Evolutionary conservation across 2,329 filamentous ascomycete species (phyloP).

Genomic region (Ophiobolus disseminans): DNA sequence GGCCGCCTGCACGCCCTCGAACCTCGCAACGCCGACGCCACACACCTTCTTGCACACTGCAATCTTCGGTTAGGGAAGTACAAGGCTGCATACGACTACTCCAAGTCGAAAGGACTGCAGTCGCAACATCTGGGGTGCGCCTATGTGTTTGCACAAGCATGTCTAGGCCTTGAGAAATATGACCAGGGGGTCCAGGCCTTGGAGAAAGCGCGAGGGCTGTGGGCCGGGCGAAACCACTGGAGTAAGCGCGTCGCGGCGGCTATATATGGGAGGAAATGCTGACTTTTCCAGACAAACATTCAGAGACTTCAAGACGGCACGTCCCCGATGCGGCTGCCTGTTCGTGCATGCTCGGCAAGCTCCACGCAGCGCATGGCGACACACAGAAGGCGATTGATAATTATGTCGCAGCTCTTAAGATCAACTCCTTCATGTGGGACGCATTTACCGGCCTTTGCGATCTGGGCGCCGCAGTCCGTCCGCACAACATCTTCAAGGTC

Average conservation of each 20-base stretch:
- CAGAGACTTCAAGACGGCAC: conserved; percentile 74
- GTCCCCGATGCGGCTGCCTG: conserved; percentile 84
- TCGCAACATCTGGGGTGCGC: conserved; percentile 84
- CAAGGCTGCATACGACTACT: conserved; percentile 84
- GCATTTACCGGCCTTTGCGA: conserved; percentile 90
- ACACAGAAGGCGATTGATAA: conserved; percentile 82
- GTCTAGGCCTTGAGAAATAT: conserved; percentile 77
- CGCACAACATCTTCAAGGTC: conserved; percentile 85
- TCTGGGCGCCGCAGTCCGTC: conserved; percentile 76
- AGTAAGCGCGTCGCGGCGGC: conserved; percentile 62
- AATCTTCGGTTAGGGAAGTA: conserved; percentile 82
- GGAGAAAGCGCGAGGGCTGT: conserved; percentile 80
- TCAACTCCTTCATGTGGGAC: conserved; percentile 98
- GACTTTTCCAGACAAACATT: conserved; percentile 67
- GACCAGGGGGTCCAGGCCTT: conserved; percentile 83
- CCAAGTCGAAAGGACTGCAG: conserved; percentile 72
- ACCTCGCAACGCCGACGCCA: conserved; percentile 77
- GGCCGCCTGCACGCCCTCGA: conserved; percentile 87
- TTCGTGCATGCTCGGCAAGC: conserved; percentile 83
- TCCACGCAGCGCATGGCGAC: conserved; percentile 81
- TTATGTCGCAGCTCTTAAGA: conserved; percentile 86
- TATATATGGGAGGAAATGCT: conserved; percentile 4
- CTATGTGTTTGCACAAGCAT: conserved; percentile 91
- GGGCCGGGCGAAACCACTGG: conserved; percentile 77
- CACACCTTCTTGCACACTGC: conserved; percentile 83